A percentile compares a stretch with the other conserved stretches of the same genome.
Evolutionary conservation across 139 green algal genomes (phyloP).

Genomic region (Tetradesmus lagerheimii): DNA sequence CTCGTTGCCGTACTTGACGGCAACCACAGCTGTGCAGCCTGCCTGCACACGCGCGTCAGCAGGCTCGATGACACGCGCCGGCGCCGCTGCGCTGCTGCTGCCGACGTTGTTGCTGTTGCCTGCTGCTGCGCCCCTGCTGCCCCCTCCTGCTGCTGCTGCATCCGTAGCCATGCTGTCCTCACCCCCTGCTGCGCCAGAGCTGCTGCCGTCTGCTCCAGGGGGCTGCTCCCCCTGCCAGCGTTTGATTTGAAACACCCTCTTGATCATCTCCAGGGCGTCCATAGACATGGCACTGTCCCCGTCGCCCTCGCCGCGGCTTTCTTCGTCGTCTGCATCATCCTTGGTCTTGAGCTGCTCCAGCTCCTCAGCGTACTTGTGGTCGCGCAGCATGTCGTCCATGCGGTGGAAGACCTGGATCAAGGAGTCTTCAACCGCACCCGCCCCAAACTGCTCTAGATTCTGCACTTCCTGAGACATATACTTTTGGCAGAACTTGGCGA

Average conservation of each 20-base stretch:
- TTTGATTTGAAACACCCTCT: conserved; percentile 71
- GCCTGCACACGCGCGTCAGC: conserved; percentile 67
- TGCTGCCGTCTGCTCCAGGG: not conserved
- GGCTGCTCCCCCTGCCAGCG: conserved; percentile 55
- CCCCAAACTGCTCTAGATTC: conserved; percentile 65
- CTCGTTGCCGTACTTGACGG: conserved; percentile 74
- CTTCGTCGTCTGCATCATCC: conserved; percentile 57
- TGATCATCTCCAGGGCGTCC: conserved; percentile 73
- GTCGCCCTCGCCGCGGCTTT: conserved; percentile 47
- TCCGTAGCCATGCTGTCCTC: conserved; percentile 16
- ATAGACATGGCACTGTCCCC: conserved; percentile 52
- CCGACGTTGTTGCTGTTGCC: not conserved
- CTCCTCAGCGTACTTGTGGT: conserved; percentile 69
- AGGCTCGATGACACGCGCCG: not conserved
- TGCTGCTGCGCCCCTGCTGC: not conserved
- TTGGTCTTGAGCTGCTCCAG: conserved; percentile 70
- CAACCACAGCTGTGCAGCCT: conserved; percentile 92
- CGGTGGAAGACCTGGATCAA: conserved; percentile 83
- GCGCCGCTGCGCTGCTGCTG: not conserved
- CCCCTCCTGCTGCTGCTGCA: not conserved
- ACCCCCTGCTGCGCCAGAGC: conserved; percentile 4
- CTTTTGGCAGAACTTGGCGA: conserved; percentile 88
- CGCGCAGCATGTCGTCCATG: conserved; percentile 83
- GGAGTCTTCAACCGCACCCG: conserved; percentile 69
- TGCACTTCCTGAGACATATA: conserved; percentile 85